phyloP scores from a whole-genome alignment of 169 alveolate genomes.

The Plasmodium malariae region DNA sequence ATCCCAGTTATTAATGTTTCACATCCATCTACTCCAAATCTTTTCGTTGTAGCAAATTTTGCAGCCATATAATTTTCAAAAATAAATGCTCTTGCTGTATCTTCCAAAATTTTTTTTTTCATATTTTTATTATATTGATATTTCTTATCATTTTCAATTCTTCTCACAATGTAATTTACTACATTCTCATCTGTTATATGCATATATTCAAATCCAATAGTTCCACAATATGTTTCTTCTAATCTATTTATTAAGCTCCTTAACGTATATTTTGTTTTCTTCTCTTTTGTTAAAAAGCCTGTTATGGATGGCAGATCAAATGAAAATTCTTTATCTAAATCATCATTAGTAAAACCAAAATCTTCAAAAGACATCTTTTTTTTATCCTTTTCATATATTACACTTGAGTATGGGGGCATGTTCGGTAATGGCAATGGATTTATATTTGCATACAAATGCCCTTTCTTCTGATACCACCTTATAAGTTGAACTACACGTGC shows the following conservation, averaged over 20 bases:
- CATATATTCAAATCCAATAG: slow-evolving; percentile 81
- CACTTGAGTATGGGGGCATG: slow-evolving; percentile 81
- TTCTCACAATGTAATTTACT: slow-evolving; percentile 79
- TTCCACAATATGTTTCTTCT: slow-evolving; percentile 81
- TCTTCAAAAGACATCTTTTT: slow-evolving; percentile 36
- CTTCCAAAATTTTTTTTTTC: slow-evolving; percentile 69
- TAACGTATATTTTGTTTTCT: slow-evolving; percentile 68
- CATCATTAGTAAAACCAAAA: slow-evolving; percentile 68
- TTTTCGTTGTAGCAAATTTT: slow-evolving; percentile 92
- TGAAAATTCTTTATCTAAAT: slow-evolving; percentile 46
- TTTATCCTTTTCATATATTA: slow-evolving; percentile 21
- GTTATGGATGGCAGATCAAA: slow-evolving; percentile 72
- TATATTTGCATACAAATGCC: slow-evolving; percentile 79
- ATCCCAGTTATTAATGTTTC: slow-evolving; percentile 91
- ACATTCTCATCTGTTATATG: slow-evolving; percentile 80
- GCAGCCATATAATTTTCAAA: slow-evolving; percentile 82
- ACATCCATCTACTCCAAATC: slow-evolving; percentile 96
- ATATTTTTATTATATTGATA: slow-evolving; percentile 57
- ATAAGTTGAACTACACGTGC: slow-evolving; percentile 80
- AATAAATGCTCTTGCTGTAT: slow-evolving; percentile 80
- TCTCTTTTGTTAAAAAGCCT: slow-evolving; percentile 45
- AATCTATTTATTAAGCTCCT: slow-evolving; percentile 72
- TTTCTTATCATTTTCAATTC: slow-evolving; percentile 78
- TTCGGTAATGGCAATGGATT: slow-evolving; percentile 85
- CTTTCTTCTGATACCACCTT: slow-evolving; percentile 81